Evolutionary conservation across 257 asterid species (phyloP).

Genomic region (Salvia rosmarinus): DNA sequence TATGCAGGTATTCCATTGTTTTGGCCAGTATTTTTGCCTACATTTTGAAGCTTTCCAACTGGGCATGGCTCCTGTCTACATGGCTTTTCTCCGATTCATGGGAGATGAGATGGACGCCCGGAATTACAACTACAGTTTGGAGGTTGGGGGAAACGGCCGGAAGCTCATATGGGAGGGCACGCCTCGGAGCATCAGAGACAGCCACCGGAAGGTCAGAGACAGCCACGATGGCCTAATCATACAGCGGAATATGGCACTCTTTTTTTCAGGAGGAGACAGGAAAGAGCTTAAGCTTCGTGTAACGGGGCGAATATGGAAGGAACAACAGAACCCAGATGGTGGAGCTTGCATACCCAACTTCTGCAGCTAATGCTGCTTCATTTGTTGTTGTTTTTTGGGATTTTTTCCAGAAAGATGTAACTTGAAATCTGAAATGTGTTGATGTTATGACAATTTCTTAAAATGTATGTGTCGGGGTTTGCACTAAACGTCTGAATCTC

Average conservation of each 20-base stretch:
- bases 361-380: slow-evolving; percentile 47
- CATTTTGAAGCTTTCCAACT: slow-evolving; percentile 90
- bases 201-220: slow-evolving; percentile 80
- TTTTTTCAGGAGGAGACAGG: slow-evolving; percentile 88
- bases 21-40: slow-evolving; percentile 84
- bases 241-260: slow-evolving; percentile 82
- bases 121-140: slow-evolving; percentile 81
- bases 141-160: slow-evolving; percentile 86
- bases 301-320: slow-evolving; percentile 86
- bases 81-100: slow-evolving; percentile 93
- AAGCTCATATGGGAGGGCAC: slow-evolving; percentile 89
- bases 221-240: slow-evolving; percentile 85
- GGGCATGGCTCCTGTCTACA: slow-evolving; percentile 86
- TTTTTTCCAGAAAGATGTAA: slow-evolving; percentile 15
- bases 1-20: slow-evolving; percentile 79
- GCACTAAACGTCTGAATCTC: neutral
- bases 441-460: slow-evolving; percentile 31
- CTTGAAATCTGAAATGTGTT: slow-evolving; percentile 26
- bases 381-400: neutral
- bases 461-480: slow-evolving; percentile 31
- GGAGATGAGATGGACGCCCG: slow-evolving; percentile 82
- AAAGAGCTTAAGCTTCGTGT: slow-evolving; percentile 88
- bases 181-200: slow-evolving; percentile 85
- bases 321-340: slow-evolving; percentile 73
- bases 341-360: slow-evolving; percentile 81